Conservation (phyloP, 164 flowering plant genomes). For the Umbilicus rupestris region DNA sequence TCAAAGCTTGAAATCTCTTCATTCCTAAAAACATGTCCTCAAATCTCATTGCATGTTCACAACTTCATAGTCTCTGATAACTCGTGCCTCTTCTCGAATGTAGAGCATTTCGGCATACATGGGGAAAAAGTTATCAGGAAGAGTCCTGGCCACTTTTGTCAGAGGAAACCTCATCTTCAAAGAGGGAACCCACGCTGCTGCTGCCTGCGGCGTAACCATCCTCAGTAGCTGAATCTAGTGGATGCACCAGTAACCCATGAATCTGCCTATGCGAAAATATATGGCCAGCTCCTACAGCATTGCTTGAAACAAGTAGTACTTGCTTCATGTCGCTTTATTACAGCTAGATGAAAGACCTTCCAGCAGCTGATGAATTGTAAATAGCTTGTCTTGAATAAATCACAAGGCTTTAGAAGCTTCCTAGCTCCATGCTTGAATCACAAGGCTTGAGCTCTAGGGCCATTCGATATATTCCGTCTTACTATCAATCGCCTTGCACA, state of each 20-base stretch:
- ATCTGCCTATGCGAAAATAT: neutral
- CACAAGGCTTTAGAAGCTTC: neutral
- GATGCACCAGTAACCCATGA: neutral
- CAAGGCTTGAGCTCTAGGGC: no score
- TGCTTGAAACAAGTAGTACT: slow-evolving; percentile 2
- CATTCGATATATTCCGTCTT: no score
- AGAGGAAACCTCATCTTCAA: slow-evolving; percentile 78
- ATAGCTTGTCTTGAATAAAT: neutral
- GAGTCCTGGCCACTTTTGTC: slow-evolving; percentile 75
- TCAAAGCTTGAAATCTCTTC: neutral
- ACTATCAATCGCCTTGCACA: no score
- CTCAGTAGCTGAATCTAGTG: slow-evolving; percentile 33
- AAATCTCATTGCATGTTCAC: neutral
- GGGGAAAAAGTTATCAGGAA: slow-evolving; percentile 70
- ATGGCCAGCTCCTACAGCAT: neutral
- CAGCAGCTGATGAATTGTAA: neutral
- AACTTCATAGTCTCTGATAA: neutral
- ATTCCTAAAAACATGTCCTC: neutral
- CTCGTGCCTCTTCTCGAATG: neutral
- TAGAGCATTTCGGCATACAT: slow-evolving; percentile 83
- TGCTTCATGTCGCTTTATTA: neutral
- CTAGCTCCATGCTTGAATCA: no score
- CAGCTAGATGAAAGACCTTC: neutral
- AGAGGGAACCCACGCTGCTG: slow-evolving; percentile 65
- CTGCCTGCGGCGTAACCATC: slow-evolving; percentile 76